phyloP scores from a whole-genome alignment of 2,329 filamentous ascomycete genomes.

The Trichothecium roseum region DNA sequence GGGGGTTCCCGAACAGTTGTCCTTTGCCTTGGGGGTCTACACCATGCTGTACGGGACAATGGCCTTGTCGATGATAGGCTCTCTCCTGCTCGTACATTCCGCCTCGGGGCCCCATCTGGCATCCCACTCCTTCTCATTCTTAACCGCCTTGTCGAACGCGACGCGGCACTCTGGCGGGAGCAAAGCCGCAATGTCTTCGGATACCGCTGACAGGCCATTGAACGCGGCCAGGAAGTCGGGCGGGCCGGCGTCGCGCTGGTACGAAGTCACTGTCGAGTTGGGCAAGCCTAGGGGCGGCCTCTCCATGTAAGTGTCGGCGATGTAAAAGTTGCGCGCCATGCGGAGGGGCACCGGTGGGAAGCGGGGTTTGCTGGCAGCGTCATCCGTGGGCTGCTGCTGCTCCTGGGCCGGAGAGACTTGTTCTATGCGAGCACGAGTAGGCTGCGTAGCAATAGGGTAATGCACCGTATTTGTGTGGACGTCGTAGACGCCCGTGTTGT shows the following conservation, averaged over 20 bases:
- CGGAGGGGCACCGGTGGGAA: conserved; percentile 39
- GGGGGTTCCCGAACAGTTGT: background rate
- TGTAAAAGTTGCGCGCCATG: conserved; percentile 44
- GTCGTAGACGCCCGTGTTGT: conserved; percentile 74
- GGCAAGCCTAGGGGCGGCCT: conserved; percentile 36
- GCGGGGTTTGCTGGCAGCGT: conserved; percentile 12
- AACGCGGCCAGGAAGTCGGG: conserved; percentile 40
- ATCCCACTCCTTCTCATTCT: conserved; percentile 62
- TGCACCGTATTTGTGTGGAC: conserved; percentile 89
- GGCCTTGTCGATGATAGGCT: conserved; percentile 52
- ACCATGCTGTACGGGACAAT: conserved; percentile 47
- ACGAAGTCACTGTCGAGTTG: conserved; percentile 21
- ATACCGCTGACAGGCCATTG: conserved; percentile 51
- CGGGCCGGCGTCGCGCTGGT: conserved; percentile 29
- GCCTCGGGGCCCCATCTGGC: conserved; percentile 62
- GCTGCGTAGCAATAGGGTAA: conserved; percentile 80
- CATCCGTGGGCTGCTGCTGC: conserved; percentile 3
- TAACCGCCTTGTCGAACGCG: conserved; percentile 59
- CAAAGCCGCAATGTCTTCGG: conserved; percentile 54
- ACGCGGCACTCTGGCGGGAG: conserved; percentile 60
- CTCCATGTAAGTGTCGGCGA: conserved; percentile 45
- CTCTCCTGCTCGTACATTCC: conserved; percentile 38
- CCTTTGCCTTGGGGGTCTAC: conserved; percentile 5
- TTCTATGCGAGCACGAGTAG: conserved; percentile 77
- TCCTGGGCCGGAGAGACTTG: conserved; percentile 39